A percentile compares a stretch with the other conserved stretches of the same genome.
phyloP scores from a whole-genome alignment of 257 asterid genomes.

The Jacaranda copaia region DNA sequence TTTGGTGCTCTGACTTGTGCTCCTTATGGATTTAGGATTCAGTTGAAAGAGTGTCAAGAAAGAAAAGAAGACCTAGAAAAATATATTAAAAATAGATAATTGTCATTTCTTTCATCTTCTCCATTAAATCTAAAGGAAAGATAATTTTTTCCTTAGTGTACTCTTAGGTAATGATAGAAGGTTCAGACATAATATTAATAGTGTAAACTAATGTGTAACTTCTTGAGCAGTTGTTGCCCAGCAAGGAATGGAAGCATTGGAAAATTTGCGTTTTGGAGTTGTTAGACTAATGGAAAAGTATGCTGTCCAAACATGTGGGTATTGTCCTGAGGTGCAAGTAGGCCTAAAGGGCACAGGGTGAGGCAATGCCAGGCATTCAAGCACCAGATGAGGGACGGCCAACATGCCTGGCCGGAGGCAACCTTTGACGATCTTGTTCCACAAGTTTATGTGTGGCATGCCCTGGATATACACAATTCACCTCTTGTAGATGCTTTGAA shows the following conservation, averaged over 20 bases:
- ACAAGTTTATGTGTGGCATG: conserved; percentile 74
- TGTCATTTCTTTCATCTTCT: background rate
- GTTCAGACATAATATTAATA: too few species aligned
- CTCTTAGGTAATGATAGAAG: too few species aligned
- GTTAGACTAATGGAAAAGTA: conserved; percentile 57
- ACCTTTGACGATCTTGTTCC: conserved; percentile 61
- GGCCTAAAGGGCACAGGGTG: conserved; percentile 79
- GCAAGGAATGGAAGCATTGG: conserved; percentile 65
- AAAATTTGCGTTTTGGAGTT: conserved; percentile 52
- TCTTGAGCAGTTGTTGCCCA: conserved; percentile 53
- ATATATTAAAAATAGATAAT: background rate
- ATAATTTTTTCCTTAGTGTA: too few species aligned
- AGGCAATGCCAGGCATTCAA: conserved; percentile 83
- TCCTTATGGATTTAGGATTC: background rate
- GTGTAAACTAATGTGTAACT: background rate
- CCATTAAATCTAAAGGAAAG: background rate
- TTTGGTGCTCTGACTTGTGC: background rate
- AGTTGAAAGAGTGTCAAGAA: background rate
- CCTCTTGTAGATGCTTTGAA: conserved; percentile 58
- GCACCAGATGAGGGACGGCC: conserved; percentile 88
- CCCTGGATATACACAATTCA: conserved; percentile 16
- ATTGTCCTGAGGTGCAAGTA: conserved; percentile 77
- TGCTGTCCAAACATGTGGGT: conserved; percentile 68
- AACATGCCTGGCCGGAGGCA: conserved; percentile 86
- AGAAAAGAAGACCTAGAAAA: background rate